Percentiles rank a stretch among this genome's conserved stretches.
phyloP scores from a whole-genome alignment of 2,329 filamentous ascomycete species.

The Fusarium austroafricanum region DNA sequence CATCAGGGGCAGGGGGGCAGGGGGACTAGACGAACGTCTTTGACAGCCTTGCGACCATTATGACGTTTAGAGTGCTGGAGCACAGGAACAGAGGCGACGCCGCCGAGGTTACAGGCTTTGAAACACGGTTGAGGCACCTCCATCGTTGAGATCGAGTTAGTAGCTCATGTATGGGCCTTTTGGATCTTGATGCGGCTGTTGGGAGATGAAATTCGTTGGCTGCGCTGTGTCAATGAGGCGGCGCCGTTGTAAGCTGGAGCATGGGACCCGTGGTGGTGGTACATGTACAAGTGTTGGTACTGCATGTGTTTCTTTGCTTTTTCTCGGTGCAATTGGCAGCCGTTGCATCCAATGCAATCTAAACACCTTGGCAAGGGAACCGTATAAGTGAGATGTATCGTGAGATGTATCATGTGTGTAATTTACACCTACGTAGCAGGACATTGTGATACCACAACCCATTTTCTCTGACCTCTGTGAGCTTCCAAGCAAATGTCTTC shows the following conservation, averaged over 20 bases:
- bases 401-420: too few species aligned
- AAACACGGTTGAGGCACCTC: constrained; percentile 34
- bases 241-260: constrained; percentile 27
- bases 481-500: background rate
- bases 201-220: constrained; percentile 37
- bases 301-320: constrained; percentile 27
- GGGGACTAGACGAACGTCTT: background rate
- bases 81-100: background rate
- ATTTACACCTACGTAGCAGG: background rate
- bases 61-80: constrained; percentile 33
- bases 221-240: constrained; percentile 36
- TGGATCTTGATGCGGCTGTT: constrained; percentile 22
- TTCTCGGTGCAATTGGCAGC: constrained; percentile 25
- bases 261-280: constrained; percentile 12
- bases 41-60: constrained; percentile 28
- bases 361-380: constrained; percentile 6
- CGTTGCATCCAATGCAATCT: constrained; percentile 10
- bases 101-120: constrained; percentile 26
- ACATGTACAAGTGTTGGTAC: constrained; percentile 9
- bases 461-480: background rate
- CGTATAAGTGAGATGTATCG: constrained; percentile 13
- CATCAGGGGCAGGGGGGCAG: background rate
- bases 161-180: background rate
- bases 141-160: background rate
- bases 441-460: background rate